Evolutionary conservation across 805 yeast species (phyloP), one percentile per base, ranked within the genome.

Genomic region (Metschnikowia gruessii): DNA sequence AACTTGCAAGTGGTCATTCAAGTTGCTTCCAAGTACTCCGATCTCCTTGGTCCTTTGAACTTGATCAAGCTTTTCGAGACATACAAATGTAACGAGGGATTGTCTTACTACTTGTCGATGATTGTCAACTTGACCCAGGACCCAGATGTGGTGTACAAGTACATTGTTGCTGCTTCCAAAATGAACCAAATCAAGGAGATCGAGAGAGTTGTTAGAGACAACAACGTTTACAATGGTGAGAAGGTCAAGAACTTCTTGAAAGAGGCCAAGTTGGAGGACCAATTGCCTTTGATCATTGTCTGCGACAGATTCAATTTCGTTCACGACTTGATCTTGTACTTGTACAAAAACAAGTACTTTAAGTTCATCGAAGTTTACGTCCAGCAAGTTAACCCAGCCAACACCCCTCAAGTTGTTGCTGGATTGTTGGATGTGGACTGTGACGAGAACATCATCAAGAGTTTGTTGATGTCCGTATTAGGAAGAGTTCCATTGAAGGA

Each of bases 321-420:
- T 45, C 98, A 94, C 66, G 99, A 94, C 68, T 80, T 94, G 72
- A 83, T 94, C 47, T 78, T 94, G 61, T 94, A 87, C 72, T 77
- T 94, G 65, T 94, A 94, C 83, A 94, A 92, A 75, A 87, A 91
- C 71, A 91, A 92, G 68, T 92, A 83, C 71, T 87, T 90, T 81
- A 90, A 94, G 69, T 94, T 92, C 60, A 94, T 94, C 68, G 98
- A 94, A 73, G 96, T 94, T 40, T 94, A 92, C 62, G 99, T 94
- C 46, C 98, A 94, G 74, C 95, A 90, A 65, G 98, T 94, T 43
- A 94, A 94, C 70, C 96, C 99, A 44, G 75, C 95, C 8, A 88
- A 87, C 65, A 88, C 99, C 15, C 95, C 99, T 6, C 95, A 91
- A 68, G 99, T 94, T 53, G 80, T 94, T 61, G 99, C 97, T 51